Percentiles rank a stretch among this genome's conserved stretches.
Conservation (phyloP, 2,329 filamentous ascomycete species). For the Endothia cerciana region DNA sequence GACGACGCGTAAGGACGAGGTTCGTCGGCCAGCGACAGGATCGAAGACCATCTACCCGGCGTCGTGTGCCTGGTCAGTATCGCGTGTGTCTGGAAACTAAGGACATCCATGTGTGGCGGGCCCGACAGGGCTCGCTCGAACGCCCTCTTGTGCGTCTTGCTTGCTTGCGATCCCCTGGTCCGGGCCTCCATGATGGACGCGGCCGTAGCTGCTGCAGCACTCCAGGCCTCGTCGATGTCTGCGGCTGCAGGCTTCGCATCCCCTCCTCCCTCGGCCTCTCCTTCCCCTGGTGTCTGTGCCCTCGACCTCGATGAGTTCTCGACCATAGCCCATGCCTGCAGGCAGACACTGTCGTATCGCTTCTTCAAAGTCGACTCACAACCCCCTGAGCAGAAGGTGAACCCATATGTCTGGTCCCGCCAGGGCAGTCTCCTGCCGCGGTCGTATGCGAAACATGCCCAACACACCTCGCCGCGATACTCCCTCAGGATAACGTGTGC, state of each 20-base stretch:
- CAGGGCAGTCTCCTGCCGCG: constrained; percentile 23
- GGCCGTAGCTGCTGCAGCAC: constrained; percentile 6
- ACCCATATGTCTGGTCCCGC: constrained; percentile 16
- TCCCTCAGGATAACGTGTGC: constrained; percentile 24
- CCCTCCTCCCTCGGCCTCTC: constrained; percentile 1
- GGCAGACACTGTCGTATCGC: constrained; percentile 11
- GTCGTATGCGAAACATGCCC: constrained; percentile 27
- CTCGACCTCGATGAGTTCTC: constrained; percentile 9
- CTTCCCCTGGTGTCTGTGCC: not conserved
- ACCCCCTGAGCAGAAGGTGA: constrained; percentile 23
- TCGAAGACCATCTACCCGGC: constrained; percentile 12
- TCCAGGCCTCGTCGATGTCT: constrained; percentile 19
- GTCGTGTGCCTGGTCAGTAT: constrained; percentile 7
- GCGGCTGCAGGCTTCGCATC: constrained; percentile 1
- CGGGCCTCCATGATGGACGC: constrained; percentile 5
- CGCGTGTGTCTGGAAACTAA: constrained; percentile 25
- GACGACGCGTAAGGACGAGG: constrained; percentile 18
- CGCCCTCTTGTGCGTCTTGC: not conserved
- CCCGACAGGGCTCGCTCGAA: constrained; percentile 12
- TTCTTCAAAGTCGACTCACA: not conserved
- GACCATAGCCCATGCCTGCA: constrained; percentile 22
- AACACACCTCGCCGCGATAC: constrained; percentile 29
- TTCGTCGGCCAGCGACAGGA: constrained; percentile 16
- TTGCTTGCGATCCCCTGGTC: not conserved
- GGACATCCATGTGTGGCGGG: constrained; percentile 14